Evolutionary conservation across 768 basidiomycete species (phyloP), one percentile per base, ranked within the genome.

Genomic region (Termitomyces eurrhizus): DNA sequence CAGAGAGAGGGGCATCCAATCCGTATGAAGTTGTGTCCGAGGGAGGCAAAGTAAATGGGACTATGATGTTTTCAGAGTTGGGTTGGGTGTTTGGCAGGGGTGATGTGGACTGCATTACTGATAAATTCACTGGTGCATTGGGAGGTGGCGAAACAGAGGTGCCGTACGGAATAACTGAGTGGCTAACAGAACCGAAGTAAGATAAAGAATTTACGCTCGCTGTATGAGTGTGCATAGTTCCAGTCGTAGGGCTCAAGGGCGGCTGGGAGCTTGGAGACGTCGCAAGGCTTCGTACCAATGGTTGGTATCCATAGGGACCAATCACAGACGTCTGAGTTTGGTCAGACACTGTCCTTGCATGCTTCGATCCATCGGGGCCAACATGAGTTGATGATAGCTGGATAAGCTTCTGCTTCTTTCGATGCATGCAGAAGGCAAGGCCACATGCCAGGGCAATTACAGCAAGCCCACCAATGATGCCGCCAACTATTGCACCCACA

Each of bases 401-500:
- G 32, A 13, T 41, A 39, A 41, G 49, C 52, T 57, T 57, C 35
- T 62, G 57, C 35, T 58, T 64, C 26, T 65, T 70, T 45, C 69
- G 68, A 36, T 69, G 62, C 32, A 77, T 66, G 60, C 54, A 74
- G 49, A 74, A 68, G 3, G 70, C 73, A 37, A 73, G 33, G 2
- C 64, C 65, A 4, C 65, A 66, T 9, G 70, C 76, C 3, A 71
- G 55, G 14, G 58, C 69, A 36, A 80, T 61, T 29, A 72, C 74
- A 7, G 69, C 70, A 12, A 79, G 50, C 0, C 78, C 78, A 29
- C 79, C 80, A 49, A 80, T 65, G 2, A 79, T 78, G 29, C 78
- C 80, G 16, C 80, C 80, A 0, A 73, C 77, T 29, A 80, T 81
- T 13, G 79, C 66, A 7, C 78, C 78, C 33, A 71, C 64, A 8